A percentile compares a stretch with the other conserved stretches of the same genome.
These are phyloP conservation scores for Lactarius trivialis DNA, from an alignment of 768 basidiomycete species.

Conservation along the genomic window DNA sequence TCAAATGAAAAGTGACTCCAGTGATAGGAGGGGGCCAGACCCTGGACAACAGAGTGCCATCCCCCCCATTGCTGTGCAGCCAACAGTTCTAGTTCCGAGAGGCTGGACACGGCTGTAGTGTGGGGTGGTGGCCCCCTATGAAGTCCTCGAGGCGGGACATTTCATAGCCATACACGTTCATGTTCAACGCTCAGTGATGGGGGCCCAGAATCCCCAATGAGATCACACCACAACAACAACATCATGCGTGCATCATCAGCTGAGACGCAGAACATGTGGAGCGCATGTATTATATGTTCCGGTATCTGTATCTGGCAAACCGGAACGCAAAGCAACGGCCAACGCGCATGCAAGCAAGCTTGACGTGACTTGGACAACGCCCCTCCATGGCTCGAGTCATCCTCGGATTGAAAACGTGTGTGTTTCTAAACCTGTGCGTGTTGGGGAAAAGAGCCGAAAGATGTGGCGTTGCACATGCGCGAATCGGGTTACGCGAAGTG, in stretches of 20 bases:
- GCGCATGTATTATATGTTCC: background rate
- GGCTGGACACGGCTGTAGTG: background rate
- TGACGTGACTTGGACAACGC: background rate
- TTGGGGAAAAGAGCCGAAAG: background rate
- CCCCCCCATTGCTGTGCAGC: background rate
- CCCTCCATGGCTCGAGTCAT: background rate
- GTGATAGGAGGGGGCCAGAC: constrained; percentile 10
- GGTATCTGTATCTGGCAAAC: background rate
- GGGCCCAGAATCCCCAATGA: background rate
- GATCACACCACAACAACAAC: background rate
- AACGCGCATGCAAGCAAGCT: background rate
- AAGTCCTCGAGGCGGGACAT: background rate
- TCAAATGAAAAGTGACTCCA: constrained; percentile 15
- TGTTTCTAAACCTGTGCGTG: background rate
- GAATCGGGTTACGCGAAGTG: background rate
- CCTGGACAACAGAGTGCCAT: background rate
- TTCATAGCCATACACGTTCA: background rate
- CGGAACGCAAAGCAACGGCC: background rate
- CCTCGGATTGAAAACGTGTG: background rate
- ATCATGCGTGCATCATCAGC: constrained; percentile 6
- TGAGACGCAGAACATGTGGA: background rate
- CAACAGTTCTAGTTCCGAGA: background rate
- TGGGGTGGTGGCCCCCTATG: background rate
- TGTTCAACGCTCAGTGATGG: background rate
- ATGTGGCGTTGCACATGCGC: constrained; percentile 7